Evolutionary conservation across 768 basidiomycete genomes (phyloP).

Genomic region (Lactarius pseudohatsudake): DNA sequence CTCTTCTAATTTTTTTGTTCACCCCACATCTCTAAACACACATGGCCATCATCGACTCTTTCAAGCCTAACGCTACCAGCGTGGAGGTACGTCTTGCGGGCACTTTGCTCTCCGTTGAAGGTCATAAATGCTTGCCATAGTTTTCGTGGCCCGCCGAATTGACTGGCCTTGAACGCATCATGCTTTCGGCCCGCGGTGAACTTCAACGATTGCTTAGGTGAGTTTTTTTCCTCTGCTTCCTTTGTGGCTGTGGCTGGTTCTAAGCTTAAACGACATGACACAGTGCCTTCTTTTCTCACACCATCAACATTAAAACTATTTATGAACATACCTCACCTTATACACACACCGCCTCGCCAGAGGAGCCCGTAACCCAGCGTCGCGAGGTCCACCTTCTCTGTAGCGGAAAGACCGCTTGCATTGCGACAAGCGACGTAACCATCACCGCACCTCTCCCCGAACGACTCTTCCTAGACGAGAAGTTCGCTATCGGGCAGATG

Average conservation of each 20-base stretch:
- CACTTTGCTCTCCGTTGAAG: too few species aligned
- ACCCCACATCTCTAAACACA: not conserved
- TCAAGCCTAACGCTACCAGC: slow-evolving; percentile 28
- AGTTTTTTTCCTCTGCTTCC: slow-evolving; percentile 6
- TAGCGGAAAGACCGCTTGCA: slow-evolving; percentile 24
- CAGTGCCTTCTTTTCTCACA: slow-evolving; percentile 65
- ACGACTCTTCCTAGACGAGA: too few species aligned
- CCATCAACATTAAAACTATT: slow-evolving; percentile 57
- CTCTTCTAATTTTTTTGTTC: too few species aligned
- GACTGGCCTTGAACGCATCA: too few species aligned
- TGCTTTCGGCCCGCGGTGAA: too few species aligned
- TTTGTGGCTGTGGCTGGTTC: not conserved
- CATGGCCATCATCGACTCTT: slow-evolving; percentile 22
- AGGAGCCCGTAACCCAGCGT: slow-evolving; percentile 55
- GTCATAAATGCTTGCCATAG: not conserved
- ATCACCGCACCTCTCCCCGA: too few species aligned
- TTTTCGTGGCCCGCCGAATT: too few species aligned
- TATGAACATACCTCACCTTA: slow-evolving; percentile 49
- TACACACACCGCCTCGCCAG: slow-evolving; percentile 41
- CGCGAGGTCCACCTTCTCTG: slow-evolving; percentile 67
- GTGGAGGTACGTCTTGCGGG: slow-evolving; percentile 17
- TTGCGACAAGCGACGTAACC: too few species aligned
- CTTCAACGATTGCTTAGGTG: slow-evolving; percentile 50
- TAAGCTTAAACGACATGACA: not conserved
- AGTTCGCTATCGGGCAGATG: too few species aligned